Evolutionary conservation across 2,329 filamentous ascomycete genomes (phyloP).

Genomic region (Venturia pyrina): DNA sequence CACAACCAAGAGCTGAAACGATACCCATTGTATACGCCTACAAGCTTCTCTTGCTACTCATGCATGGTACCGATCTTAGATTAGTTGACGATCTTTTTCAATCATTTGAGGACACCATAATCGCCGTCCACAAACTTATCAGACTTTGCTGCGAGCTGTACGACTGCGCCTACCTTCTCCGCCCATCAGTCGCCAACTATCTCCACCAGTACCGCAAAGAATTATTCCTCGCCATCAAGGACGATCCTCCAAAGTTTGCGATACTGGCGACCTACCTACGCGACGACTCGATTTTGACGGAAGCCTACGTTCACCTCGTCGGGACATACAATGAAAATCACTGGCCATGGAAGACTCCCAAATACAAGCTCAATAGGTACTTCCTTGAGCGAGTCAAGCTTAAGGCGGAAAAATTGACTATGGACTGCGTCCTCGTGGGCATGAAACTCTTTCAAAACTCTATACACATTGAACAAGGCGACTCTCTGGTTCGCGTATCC

Average conservation of each 20-base stretch:
- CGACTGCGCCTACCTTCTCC: not conserved
- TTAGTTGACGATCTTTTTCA: not conserved
- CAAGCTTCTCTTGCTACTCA: not conserved
- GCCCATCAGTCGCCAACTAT: not conserved
- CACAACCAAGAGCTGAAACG: not conserved
- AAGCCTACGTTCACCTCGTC: not conserved
- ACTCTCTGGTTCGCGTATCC: not conserved
- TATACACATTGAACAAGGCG: not conserved
- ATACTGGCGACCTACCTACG: not conserved
- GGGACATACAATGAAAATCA: not conserved
- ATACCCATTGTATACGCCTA: not conserved
- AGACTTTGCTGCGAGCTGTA: not conserved
- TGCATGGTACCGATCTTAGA: not conserved
- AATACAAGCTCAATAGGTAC: not conserved
- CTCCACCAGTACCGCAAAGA: not conserved
- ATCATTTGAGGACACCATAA: not conserved
- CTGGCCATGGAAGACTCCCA: not conserved
- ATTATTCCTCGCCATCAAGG: not conserved
- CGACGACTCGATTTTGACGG: not conserved
- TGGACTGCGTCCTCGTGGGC: not conserved
- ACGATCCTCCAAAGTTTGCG: not conserved
- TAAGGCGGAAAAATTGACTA: not conserved
- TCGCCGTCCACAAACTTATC: not conserved
- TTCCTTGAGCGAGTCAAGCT: not conserved
- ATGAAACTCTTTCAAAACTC: constrained; percentile 2